These are phyloP conservation scores for Mycotypha africana DNA, from an alignment of 371 early-diverging fungal species.

Conservation along the genomic window DNA sequence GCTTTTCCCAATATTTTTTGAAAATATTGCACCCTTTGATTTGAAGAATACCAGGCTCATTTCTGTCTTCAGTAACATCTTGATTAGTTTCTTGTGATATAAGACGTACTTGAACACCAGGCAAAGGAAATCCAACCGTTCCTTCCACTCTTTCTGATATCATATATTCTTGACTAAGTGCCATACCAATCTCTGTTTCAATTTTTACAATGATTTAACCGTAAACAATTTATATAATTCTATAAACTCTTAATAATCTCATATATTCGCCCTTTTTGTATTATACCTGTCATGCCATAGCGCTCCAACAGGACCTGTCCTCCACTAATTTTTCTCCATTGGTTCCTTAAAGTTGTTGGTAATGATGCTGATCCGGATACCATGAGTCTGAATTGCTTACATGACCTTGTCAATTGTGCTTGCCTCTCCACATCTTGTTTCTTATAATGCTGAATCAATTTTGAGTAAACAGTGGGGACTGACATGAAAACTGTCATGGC, in stretches of 20 bases:
- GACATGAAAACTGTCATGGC: slow-evolving; percentile 73
- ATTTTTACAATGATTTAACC: neutral
- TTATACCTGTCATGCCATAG: slow-evolving; percentile 74
- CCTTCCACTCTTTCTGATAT: slow-evolving; percentile 51
- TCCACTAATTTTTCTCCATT: slow-evolving; percentile 67
- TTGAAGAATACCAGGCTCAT: slow-evolving; percentile 64
- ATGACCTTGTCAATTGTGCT: slow-evolving; percentile 35
- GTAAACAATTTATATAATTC: neutral
- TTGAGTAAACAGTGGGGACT: slow-evolving; percentile 85
- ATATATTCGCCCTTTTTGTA: no score
- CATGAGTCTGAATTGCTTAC: slow-evolving; percentile 69
- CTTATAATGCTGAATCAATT: slow-evolving; percentile 48
- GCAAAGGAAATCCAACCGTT: slow-evolving; percentile 75
- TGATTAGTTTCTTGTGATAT: slow-evolving; percentile 40
- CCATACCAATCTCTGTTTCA: slow-evolving; percentile 77
- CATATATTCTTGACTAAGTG: slow-evolving; percentile 62
- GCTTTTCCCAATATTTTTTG: slow-evolving; percentile 69
- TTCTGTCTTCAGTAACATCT: slow-evolving; percentile 45
- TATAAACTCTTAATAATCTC: neutral
- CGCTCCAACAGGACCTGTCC: slow-evolving; percentile 73
- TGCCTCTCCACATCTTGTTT: slow-evolving; percentile 17
- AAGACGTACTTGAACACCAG: slow-evolving; percentile 63
- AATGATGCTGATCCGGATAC: slow-evolving; percentile 78
- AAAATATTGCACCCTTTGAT: slow-evolving; percentile 68
- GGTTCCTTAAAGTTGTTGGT: slow-evolving; percentile 56